Percentiles rank a stretch among this genome's conserved stretches.
Evolutionary conservation across 257 asterid species (phyloP).

Genomic region (Solanum rostratum): DNA sequence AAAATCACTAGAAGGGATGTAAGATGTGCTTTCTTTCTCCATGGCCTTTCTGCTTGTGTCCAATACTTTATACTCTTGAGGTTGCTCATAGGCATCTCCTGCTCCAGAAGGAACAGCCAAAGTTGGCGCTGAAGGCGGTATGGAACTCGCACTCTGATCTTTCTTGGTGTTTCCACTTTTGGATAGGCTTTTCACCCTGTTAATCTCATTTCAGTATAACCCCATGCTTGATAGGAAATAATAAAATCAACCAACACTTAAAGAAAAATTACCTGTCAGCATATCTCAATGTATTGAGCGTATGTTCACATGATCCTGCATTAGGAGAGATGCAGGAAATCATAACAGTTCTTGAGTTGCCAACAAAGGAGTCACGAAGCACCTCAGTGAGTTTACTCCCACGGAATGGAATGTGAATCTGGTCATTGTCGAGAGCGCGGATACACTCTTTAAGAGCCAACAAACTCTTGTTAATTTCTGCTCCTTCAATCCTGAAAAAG

Average conservation of each 20-base stretch:
- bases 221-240: not conserved
- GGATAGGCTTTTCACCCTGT: constrained; percentile 97
- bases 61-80: constrained; percentile 41
- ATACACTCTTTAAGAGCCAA: constrained; percentile 97
- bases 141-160: constrained; percentile 50
- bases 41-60: constrained; percentile 41
- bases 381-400: constrained; percentile 99
- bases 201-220: constrained; percentile 1
- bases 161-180: constrained; percentile 80
- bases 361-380: constrained; percentile 97
- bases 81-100: constrained; percentile 46
- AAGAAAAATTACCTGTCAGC: constrained; percentile 66
- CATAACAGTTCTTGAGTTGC: constrained; percentile 98
- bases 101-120: constrained; percentile 39
- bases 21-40: constrained; percentile 53
- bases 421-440: constrained; percentile 99
- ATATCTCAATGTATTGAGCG: constrained; percentile 95
- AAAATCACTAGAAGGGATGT: constrained; percentile 32
- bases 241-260: not conserved
- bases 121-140: constrained; percentile 46
- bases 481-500: constrained; percentile 85
- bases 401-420: constrained; percentile 96
- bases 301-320: constrained; percentile 98
- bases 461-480: constrained; percentile 97
- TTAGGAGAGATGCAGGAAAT: constrained; percentile 98